Percentiles rank a stretch among this genome's conserved stretches.
Conservation (phyloP, 1,139 yeast genomes). For the Nakaseomyces nivariensis region DNA sequence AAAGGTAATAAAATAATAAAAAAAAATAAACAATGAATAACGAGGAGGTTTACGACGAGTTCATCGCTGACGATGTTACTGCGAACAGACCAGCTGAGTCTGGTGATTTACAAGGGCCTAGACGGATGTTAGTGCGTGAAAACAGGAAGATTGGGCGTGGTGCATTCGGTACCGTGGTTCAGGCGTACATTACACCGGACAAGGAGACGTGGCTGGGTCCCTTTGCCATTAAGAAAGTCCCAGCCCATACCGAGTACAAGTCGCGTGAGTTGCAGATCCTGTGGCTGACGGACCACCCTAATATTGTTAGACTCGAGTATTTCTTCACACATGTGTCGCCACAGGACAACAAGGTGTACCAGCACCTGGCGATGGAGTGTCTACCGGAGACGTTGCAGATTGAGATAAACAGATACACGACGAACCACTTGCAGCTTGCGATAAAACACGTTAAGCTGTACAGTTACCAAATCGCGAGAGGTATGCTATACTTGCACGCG, state of each 20-base stretch:
- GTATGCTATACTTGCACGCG: conserved; percentile 73
- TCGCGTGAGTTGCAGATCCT: conserved; percentile 69
- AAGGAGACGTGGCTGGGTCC: conserved; percentile 58
- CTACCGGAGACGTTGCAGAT: conserved; percentile 68
- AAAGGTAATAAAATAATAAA: neutral
- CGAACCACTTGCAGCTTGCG: conserved; percentile 54
- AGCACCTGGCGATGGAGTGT: conserved; percentile 77
- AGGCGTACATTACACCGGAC: conserved; percentile 43
- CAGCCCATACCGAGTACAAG: conserved; percentile 78
- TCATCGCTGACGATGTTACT: conserved; percentile 50
- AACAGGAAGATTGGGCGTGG: conserved; percentile 73
- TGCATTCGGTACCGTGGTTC: conserved; percentile 76
- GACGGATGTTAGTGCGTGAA: conserved; percentile 58
- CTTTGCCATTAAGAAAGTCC: conserved; percentile 71
- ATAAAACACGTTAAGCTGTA: conserved; percentile 67
- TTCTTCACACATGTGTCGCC: conserved; percentile 52
- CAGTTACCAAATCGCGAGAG: conserved; percentile 72
- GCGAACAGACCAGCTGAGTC: conserved; percentile 45
- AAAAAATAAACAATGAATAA: neutral
- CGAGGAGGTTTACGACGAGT: conserved; percentile 25
- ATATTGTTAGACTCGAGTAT: conserved; percentile 58
- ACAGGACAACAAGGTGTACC: conserved; percentile 55
- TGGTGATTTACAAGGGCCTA: neutral
- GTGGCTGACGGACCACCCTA: conserved; percentile 68
- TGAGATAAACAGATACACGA: conserved; percentile 62